Evolutionary conservation across 768 basidiomycete genomes (phyloP).

Genomic region (Lactarius akahatsu): DNA sequence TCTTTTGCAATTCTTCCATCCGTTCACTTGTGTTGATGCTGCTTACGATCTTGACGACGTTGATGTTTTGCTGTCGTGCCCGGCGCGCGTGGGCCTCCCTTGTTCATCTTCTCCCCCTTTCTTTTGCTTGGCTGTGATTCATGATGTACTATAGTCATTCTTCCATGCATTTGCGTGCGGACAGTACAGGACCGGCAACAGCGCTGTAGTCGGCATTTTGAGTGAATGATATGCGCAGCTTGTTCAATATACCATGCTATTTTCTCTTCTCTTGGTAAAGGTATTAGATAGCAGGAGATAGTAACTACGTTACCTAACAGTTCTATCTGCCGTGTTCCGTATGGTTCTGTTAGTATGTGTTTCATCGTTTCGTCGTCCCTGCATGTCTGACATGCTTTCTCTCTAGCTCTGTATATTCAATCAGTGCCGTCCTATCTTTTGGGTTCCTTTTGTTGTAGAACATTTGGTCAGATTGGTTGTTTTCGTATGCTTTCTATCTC

Average conservation of each 20-base stretch:
- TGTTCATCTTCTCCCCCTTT: not conserved
- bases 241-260: slow-evolving; percentile 24
- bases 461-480: no score
- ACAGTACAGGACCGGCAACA: slow-evolving; percentile 17
- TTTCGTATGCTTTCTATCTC: no score
- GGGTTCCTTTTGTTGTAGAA: no score
- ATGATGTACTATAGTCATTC: slow-evolving; percentile 27
- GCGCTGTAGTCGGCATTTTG: slow-evolving; percentile 1
- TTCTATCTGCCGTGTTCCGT: no score
- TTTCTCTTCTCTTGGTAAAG: not conserved
- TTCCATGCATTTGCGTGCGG: slow-evolving; percentile 23
- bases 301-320: no score
- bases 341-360: no score
- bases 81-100: slow-evolving; percentile 16
- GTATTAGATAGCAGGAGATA: no score
- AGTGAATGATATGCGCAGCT: slow-evolving; percentile 15
- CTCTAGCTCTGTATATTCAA: no score
- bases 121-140: slow-evolving; percentile 9
- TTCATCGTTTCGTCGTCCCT: no score
- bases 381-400: no score
- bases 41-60: slow-evolving; percentile 28
- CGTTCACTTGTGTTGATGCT: slow-evolving; percentile 12
- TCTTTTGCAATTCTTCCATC: slow-evolving; percentile 1
- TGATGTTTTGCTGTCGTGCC: slow-evolving; percentile 24
- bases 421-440: no score